Conservation (phyloP, 371 early-diverging fungal species). For the Circinella minor region DNA sequence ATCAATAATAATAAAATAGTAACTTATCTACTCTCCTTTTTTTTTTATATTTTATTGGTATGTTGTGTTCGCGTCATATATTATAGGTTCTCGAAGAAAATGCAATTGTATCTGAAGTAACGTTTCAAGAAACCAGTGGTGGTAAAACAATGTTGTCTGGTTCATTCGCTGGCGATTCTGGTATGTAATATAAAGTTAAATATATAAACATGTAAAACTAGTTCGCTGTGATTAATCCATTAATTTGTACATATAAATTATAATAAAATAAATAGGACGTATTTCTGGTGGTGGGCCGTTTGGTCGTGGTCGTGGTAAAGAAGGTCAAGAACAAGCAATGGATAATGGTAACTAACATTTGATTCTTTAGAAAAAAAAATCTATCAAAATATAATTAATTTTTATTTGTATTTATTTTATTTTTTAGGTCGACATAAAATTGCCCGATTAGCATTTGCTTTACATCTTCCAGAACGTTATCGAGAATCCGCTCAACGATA, state of each 20-base stretch:
- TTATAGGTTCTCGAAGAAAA: slow-evolving; percentile 95
- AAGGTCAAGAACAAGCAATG: slow-evolving; percentile 73
- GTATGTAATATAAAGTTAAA: slow-evolving; percentile 15
- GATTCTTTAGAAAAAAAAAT: neutral
- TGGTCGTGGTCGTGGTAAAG: slow-evolving; percentile 59
- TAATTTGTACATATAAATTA: no score
- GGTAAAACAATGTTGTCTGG: slow-evolving; percentile 91
- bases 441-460: slow-evolving; percentile 67
- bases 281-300: slow-evolving; percentile 60
- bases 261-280: slow-evolving; percentile 40
- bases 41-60: neutral
- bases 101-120: slow-evolving; percentile 92
- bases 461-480: slow-evolving; percentile 77
- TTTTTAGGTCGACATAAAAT: slow-evolving; percentile 62
- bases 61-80: neutral
- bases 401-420: neutral
- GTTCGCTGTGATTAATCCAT: no score
- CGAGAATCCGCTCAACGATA: slow-evolving; percentile 91
- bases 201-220: no score
- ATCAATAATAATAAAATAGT: no score
- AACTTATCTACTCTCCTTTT: neutral
- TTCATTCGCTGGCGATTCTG: slow-evolving; percentile 63
- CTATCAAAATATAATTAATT: neutral
- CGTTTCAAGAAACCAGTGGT: slow-evolving; percentile 88
- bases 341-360: slow-evolving; percentile 51